phyloP scores from a whole-genome alignment of 2,329 filamentous ascomycete species.

The Alternaria panax region DNA sequence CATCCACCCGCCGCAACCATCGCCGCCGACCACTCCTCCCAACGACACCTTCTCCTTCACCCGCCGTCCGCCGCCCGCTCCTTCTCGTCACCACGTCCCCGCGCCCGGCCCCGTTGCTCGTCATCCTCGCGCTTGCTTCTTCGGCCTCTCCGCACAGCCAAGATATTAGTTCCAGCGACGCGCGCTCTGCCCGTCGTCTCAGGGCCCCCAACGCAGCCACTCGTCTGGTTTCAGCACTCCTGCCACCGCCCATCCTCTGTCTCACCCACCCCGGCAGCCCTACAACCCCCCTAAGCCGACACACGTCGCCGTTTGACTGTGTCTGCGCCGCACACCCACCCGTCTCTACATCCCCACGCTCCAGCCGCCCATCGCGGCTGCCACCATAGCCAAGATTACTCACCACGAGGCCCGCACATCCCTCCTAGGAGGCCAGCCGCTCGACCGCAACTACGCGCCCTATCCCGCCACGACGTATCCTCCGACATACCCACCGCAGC shows the following conservation, averaged over 20 bases:
- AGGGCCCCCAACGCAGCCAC: conserved; percentile 16
- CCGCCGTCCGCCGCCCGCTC: conserved; percentile 16
- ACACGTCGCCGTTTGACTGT: conserved; percentile 21
- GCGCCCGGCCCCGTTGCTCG: neutral
- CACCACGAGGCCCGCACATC: conserved; percentile 64
- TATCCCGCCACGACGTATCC: conserved; percentile 41
- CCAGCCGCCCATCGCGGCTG: conserved; percentile 49
- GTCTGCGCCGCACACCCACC: conserved; percentile 18
- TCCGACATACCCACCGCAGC: conserved; percentile 52
- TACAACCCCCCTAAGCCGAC: conserved; percentile 25
- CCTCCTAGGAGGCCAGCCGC: conserved; percentile 65
- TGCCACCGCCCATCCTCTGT: conserved; percentile 22
- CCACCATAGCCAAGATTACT: conserved; percentile 58
- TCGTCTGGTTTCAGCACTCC: conserved; percentile 28
- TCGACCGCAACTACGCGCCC: conserved; percentile 59
- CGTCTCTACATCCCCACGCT: conserved; percentile 29
- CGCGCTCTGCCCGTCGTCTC: conserved; percentile 23
- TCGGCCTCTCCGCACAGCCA: conserved; percentile 36
- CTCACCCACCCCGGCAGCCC: conserved; percentile 40
- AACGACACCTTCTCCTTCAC: neutral
- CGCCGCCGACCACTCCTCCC: neutral
- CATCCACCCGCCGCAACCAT: neutral
- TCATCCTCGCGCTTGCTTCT: conserved; percentile 7
- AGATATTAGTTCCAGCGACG: conserved; percentile 36
- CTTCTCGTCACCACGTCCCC: neutral